These are phyloP conservation scores for Kokia cookei DNA, from an alignment of 441 rosid genomes.

Conservation along the genomic window DNA sequence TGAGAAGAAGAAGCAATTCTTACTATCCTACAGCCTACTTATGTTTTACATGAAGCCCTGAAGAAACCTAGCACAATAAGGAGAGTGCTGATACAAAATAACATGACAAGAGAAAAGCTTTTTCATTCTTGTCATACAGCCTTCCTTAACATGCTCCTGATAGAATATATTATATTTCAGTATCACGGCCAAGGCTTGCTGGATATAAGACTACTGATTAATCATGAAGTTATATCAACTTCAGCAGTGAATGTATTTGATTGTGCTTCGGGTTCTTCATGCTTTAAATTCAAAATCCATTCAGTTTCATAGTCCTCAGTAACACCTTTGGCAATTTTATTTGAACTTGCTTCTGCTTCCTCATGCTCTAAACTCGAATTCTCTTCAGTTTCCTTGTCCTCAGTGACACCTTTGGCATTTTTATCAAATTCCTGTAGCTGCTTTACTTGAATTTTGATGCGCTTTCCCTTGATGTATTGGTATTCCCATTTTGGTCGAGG, in stretches of 20 bases:
- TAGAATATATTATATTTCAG: background rate
- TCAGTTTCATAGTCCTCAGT: background rate
- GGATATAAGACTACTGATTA: background rate
- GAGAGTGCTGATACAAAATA: background rate
- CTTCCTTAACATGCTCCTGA: background rate
- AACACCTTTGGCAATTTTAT: background rate
- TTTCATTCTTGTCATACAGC: background rate
- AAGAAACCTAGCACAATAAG: background rate
- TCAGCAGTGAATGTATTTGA: background rate
- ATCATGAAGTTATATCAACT: conserved; percentile 3
- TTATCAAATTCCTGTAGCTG: conserved; percentile 23
- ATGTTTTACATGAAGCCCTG: background rate
- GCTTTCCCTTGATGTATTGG: conserved; percentile 81
- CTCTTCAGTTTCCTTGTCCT: conserved; percentile 15
- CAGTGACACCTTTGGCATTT: conserved; percentile 11
- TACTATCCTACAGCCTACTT: background rate
- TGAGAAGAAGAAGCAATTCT: background rate
- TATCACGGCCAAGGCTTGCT: background rate
- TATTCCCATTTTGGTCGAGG: conserved; percentile 83
- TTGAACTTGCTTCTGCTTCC: background rate
- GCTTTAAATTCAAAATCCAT: background rate
- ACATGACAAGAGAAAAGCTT: background rate
- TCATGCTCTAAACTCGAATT: conserved; percentile 9
- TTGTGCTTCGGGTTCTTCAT: background rate
- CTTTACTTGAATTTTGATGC: conserved; percentile 58